Evolutionary conservation across 495 filamentous ascomycete species (phyloP), one percentile per base, ranked within the genome.

Genomic region (Xylaria nigripes): DNA sequence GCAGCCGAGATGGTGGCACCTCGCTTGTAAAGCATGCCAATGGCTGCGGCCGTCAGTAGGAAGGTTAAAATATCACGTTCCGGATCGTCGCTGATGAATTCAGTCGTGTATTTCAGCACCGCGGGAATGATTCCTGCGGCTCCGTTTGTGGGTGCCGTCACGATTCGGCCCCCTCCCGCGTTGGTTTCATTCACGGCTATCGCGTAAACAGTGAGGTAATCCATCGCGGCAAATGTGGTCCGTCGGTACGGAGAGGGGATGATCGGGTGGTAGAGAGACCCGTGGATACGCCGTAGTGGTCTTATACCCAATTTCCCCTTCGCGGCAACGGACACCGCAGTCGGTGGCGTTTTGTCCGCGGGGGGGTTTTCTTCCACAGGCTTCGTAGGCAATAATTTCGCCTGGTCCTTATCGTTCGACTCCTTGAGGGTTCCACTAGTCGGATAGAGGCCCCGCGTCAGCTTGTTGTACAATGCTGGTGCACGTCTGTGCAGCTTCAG

Each of bases 121-220:
- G 67, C 51, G 1, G 67, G 67, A 23, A 69, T 69, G 36, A 69
- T 69, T 22, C 67, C 67, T 10, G 67, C 67, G 2, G 67, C 67
- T 16, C 67, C 67, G 48, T 69, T 69, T 0, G 67, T 69, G 1
- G 67, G 67, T n/a, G 67, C 67, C 10, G 67, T 69, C 22, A 69
- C 67, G 56, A 69, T 68, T 22, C 67, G 67, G 13, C 67, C 67
- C 9, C 67, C 67, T 5, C 61, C 67, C 10, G 67, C 67, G 18
- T 69, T 69, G 6, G 67, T 69, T 48, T 69, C 67, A 38, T 69
- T 69, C 13, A 69, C 67, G 9, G 67, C 67, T 10, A 69, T 69
- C 13, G 67, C 67, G 38, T 69, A 69, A 1, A 69, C 65, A 8
- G 62, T 66, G 6, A 69, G 42, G 30, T 69, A 67, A 19, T 69